These are phyloP conservation scores for Sutorius australiensis DNA, from an alignment of 768 basidiomycete genomes.

Conservation along the genomic window DNA sequence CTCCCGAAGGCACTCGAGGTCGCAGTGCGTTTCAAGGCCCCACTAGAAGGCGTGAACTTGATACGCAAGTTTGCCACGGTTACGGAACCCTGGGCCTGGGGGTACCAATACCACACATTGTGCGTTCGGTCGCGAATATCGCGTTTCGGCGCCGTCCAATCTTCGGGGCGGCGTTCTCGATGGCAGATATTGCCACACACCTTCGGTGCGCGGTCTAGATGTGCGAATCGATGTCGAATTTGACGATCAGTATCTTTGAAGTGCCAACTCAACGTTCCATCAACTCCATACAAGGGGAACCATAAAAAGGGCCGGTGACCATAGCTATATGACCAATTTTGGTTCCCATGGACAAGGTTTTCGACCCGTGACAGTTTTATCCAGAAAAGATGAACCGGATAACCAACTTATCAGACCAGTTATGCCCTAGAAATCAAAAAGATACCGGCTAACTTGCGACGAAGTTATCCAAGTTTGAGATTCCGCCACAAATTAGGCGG, in stretches of 20 bases:
- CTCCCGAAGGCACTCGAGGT: not conserved
- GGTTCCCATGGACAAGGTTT: not conserved
- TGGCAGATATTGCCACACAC: not conserved
- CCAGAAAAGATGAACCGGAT: not conserved
- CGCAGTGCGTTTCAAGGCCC: not conserved
- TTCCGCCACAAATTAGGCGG: no score
- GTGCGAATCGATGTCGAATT: not conserved
- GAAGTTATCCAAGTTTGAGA: constrained; percentile 4
- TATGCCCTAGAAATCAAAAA: not conserved
- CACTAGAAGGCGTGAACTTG: not conserved
- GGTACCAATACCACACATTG: not conserved
- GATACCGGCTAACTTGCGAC: constrained; percentile 1
- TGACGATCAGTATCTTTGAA: no score
- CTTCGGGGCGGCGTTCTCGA: not conserved
- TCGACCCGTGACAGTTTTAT: not conserved
- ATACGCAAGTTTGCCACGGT: not conserved
- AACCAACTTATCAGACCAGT: not conserved
- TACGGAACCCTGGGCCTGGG: not conserved
- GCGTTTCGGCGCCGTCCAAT: not conserved
- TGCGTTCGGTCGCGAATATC: not conserved
- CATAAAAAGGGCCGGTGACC: constrained; percentile 1
- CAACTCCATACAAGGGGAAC: not conserved
- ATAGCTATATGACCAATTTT: not conserved
- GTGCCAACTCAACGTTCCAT: no score
- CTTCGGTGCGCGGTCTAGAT: not conserved